Evolutionary conservation across 1,284 basidiomycete species (phyloP).

Genomic region (Agaricales sp.): DNA sequence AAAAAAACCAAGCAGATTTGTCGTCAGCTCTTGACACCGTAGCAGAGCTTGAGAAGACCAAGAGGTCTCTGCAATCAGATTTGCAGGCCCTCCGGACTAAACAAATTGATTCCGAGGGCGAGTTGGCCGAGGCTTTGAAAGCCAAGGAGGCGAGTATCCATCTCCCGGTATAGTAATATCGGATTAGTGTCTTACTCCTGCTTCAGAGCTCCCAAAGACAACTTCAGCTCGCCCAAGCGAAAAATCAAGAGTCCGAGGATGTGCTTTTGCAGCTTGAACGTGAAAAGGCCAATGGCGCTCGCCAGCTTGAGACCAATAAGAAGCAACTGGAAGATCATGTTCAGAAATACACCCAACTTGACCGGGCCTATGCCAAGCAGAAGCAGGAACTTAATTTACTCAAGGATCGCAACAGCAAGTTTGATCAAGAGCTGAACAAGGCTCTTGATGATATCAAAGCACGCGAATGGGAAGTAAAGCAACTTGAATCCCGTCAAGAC

Average conservation of each 20-base stretch:
- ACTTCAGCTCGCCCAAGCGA: slow-evolving; percentile 59
- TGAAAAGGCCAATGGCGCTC: slow-evolving; percentile 66
- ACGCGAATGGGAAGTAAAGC: slow-evolving; percentile 80
- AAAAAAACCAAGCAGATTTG: slow-evolving; percentile 38
- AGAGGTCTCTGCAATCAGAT: slow-evolving; percentile 66
- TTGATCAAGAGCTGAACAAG: slow-evolving; percentile 76
- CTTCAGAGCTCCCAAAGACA: slow-evolving; percentile 75
- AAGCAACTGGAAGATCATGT: slow-evolving; percentile 65
- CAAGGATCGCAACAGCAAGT: slow-evolving; percentile 62
- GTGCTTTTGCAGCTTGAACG: slow-evolving; percentile 75
- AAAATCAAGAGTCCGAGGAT: slow-evolving; percentile 83
- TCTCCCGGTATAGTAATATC: too few relatives aligned
- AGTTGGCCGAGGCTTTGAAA: slow-evolving; percentile 51
- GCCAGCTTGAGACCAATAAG: slow-evolving; percentile 59
- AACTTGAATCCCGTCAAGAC: slow-evolving; percentile 82
- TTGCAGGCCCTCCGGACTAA: slow-evolving; percentile 63
- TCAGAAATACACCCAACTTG: slow-evolving; percentile 62
- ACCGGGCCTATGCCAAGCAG: slow-evolving; percentile 54
- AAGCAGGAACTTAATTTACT: slow-evolving; percentile 61
- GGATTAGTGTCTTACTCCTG: slow-evolving; percentile 3
- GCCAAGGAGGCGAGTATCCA: slow-evolving; percentile 56
- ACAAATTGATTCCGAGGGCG: slow-evolving; percentile 61
- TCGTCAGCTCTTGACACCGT: slow-evolving; percentile 44
- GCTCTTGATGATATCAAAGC: slow-evolving; percentile 71
- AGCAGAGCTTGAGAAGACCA: slow-evolving; percentile 60